Evolutionary conservation across 441 rosid species (phyloP).

Genomic region (Jatropha podagrica): DNA sequence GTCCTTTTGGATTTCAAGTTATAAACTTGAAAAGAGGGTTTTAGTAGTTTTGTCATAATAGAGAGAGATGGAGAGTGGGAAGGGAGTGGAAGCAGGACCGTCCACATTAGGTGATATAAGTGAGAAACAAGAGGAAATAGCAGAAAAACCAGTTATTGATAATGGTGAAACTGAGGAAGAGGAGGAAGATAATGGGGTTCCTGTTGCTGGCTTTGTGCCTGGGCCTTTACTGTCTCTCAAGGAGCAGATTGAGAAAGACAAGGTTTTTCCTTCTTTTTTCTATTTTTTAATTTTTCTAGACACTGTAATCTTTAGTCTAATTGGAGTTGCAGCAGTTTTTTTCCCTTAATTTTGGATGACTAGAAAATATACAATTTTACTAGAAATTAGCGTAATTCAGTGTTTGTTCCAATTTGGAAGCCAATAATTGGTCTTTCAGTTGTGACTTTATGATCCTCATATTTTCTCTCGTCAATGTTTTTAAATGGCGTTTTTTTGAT

Average conservation of each 20-base stretch:
- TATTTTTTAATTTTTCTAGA: not conserved
- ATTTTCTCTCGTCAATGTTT: not conserved
- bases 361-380: not conserved
- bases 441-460: not conserved
- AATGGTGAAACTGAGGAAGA: slow-evolving; percentile 27
- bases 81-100: slow-evolving; percentile 41
- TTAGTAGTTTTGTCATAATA: not conserved
- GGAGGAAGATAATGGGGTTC: slow-evolving; percentile 23
- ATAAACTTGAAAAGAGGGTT: slow-evolving; percentile 19
- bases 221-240: slow-evolving; percentile 58
- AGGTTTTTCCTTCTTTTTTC: slow-evolving; percentile 30
- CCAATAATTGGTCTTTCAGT: not conserved
- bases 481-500: not conserved
- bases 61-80: slow-evolving; percentile 37
- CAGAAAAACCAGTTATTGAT: slow-evolving; percentile 23
- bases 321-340: not conserved
- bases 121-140: slow-evolving; percentile 28
- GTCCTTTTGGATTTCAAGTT: slow-evolving; percentile 13
- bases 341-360: not conserved
- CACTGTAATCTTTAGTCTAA: not conserved
- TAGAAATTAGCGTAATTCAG: not conserved
- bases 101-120: slow-evolving; percentile 28
- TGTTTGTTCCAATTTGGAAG: slow-evolving; percentile 5
- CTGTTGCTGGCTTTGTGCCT: slow-evolving; percentile 44
- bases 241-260: slow-evolving; percentile 65